phyloP scores from a whole-genome alignment of 371 early-diverging fungal species.

The Lichtheimia hyalospora region DNA sequence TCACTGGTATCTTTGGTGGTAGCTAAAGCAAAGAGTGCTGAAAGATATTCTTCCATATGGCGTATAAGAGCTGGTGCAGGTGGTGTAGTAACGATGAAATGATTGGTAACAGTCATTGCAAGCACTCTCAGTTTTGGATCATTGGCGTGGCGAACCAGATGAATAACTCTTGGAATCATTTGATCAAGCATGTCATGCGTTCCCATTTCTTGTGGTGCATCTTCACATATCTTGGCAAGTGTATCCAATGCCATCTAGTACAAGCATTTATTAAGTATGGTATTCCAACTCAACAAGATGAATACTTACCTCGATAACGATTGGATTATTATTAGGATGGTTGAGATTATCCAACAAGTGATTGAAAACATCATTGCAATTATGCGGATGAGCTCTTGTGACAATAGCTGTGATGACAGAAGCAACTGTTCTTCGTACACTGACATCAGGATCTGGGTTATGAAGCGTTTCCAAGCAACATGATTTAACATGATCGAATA shows the following conservation, averaged over 20 bases:
- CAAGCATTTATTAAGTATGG: not conserved
- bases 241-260: conserved; percentile 80
- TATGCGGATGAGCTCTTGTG: conserved; percentile 57
- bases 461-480: conserved; percentile 54
- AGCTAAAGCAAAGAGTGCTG: conserved; percentile 67
- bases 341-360: conserved; percentile 68
- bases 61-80: conserved; percentile 58
- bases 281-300: not conserved
- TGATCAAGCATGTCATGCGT: conserved; percentile 62
- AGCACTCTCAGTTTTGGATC: conserved; percentile 61
- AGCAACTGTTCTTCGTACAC: conserved; percentile 61
- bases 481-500: conserved; percentile 73
- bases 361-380: conserved; percentile 80
- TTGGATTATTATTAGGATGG: conserved; percentile 40
- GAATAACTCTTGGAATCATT: conserved; percentile 81
- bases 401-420: conserved; percentile 83
- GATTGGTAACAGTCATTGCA: conserved; percentile 76
- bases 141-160: conserved; percentile 67
- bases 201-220: conserved; percentile 74
- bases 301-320: conserved; percentile 70
- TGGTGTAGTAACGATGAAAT: conserved; percentile 64
- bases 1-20: conserved; percentile 62
- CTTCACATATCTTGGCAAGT: conserved; percentile 90
- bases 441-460: conserved; percentile 63
- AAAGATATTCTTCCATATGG: conserved; percentile 68